Evolutionary conservation across 2,329 filamentous ascomycete genomes (phyloP), one percentile per base, ranked within the genome.

Genomic region (Helminthosporium solani): DNA sequence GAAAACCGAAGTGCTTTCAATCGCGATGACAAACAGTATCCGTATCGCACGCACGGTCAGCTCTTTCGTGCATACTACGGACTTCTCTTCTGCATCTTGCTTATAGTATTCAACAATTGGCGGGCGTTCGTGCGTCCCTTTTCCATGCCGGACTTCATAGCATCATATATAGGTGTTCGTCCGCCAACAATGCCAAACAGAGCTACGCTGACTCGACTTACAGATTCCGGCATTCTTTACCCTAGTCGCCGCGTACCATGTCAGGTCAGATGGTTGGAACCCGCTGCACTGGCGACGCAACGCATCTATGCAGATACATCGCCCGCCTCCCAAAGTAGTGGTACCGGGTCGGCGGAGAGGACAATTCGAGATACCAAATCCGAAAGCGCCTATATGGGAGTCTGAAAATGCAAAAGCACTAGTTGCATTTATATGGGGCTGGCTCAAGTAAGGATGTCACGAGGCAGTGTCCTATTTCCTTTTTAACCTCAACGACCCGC

Each of bases 21-120:
- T 30, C 56, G 59, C 23, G 59, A 62, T 37, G 59, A 62, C 44
- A 60, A 60, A 37, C 59, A 62, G 40, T 62, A 62, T 40, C 59
- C 59, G 12, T 62, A 62, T 37, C 52, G 59, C 7, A 62, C 59
- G 2, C 57, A 59, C 28, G 59, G 59, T 4, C 59, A 62, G 34
- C 49, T 62, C 1, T 60, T 60, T 36, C 50, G 59, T 1, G 59
- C 59, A n/a, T 62, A 56, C 28, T 62, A 62, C 40, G 59, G 59
- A 11, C 46, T 62, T n/a, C 21, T 52, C 9, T 62, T 62, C 39
- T 60, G 59, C 38, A 37, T 56, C 14, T 42, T 62, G 30, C 54
- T 62, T 5, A 60, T 62, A 16, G 3, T 58, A 1, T 62, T 62
- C 50, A 62, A 62, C 41, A 62, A 62, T 34, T 62, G 59, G 59